These are phyloP conservation scores for Coemansia sp. DNA, from an alignment of 192 early-diverging fungal species.

Conservation along the genomic window DNA sequence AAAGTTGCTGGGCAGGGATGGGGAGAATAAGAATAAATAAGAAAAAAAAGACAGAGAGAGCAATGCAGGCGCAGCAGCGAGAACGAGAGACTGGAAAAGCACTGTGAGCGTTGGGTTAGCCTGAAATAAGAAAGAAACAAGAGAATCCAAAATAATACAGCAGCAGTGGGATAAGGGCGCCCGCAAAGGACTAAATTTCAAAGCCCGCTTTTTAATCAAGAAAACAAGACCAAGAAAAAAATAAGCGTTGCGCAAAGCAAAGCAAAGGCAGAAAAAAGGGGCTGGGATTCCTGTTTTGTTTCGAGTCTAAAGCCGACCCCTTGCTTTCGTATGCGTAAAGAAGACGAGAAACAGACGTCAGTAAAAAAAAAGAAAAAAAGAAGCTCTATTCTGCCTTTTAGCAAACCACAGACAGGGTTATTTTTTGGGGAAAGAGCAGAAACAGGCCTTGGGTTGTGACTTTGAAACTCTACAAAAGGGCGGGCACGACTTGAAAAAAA, in stretches of 20 bases:
- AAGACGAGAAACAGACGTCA: background rate
- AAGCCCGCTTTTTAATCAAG: constrained; percentile 13
- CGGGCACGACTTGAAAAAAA: background rate
- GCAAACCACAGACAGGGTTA: background rate
- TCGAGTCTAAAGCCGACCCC: background rate
- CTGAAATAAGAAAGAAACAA: background rate
- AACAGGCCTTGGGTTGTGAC: background rate
- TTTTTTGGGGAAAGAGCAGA: background rate
- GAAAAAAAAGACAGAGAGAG: background rate
- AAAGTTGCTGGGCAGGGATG: constrained; percentile 1
- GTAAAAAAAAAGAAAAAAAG: background rate
- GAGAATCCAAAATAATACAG: constrained; percentile 2
- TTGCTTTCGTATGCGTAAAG: background rate
- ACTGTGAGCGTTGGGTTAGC: constrained; percentile 4
- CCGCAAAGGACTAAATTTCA: background rate
- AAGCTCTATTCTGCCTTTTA: background rate
- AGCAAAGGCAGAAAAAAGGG: background rate
- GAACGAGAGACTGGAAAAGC: background rate
- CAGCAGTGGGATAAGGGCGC: background rate
- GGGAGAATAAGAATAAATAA: constrained; percentile 4
- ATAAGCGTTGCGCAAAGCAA: constrained; percentile 1
- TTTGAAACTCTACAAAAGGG: background rate
- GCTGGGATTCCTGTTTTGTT: background rate
- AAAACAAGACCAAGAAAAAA: background rate
- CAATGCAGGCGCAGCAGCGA: background rate